Conservation (phyloP, 495 filamentous ascomycete species). For the Penicillium cosmopolitanum region DNA sequence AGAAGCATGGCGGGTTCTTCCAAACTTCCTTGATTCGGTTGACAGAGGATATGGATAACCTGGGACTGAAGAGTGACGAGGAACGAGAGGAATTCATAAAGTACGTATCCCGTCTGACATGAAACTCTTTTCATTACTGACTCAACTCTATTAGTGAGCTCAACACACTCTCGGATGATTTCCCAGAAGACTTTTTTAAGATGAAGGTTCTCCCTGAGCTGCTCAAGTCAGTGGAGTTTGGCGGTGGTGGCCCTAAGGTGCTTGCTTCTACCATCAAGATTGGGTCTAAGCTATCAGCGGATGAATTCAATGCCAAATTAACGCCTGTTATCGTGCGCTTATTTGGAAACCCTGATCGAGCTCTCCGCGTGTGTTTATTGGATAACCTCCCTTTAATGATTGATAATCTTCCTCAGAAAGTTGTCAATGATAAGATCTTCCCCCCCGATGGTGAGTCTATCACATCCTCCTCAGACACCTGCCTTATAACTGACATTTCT, state of each 20-base stretch:
- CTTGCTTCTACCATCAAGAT: conserved; percentile 89
- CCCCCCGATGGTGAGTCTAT: conserved; percentile 76
- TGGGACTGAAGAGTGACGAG: conserved; percentile 81
- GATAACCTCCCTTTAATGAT: conserved; percentile 92
- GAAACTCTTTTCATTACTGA: neutral
- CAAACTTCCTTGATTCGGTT: conserved; percentile 89
- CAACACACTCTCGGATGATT: conserved; percentile 85
- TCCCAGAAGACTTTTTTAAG: conserved; percentile 96
- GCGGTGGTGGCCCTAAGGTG: conserved; percentile 91
- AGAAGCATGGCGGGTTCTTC: conserved; percentile 82
- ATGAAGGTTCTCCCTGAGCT: conserved; percentile 95
- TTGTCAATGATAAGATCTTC: conserved; percentile 95
- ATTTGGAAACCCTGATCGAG: conserved; percentile 89
- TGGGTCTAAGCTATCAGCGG: conserved; percentile 78
- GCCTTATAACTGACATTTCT: conserved; percentile 17
- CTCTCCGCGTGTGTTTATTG: conserved; percentile 86
- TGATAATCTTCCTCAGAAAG: conserved; percentile 83
- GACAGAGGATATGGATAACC: conserved; percentile 86
- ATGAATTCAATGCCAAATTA: conserved; percentile 84
- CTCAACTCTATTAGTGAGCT: conserved; percentile 63
- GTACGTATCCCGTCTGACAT: conserved; percentile 46
- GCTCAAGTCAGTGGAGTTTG: conserved; percentile 96
- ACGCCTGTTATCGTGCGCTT: conserved; percentile 86
- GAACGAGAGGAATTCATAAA: conserved; percentile 87
- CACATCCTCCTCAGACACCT: conserved; percentile 7